Evolutionary conservation across 169 alveolate genomes (phyloP).

Genomic region (Plasmodium cynomolgi): DNA sequence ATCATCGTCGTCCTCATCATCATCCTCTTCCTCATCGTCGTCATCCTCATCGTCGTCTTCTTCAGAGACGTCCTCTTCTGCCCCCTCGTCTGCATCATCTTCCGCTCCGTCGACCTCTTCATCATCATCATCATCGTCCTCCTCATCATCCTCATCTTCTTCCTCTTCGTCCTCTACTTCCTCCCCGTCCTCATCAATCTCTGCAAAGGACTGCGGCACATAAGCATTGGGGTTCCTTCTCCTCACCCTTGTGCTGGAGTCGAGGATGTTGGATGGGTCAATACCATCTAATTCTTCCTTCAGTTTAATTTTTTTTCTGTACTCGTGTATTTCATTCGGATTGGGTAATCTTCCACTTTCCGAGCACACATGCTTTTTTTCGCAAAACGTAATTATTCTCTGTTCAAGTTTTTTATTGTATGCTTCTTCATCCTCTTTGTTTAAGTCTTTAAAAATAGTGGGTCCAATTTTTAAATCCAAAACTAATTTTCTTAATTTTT

Average conservation of each 20-base stretch:
- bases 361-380: conserved; percentile 57
- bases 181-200: conserved; percentile 48
- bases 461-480: conserved; percentile 69
- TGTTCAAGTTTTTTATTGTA: conserved; percentile 60
- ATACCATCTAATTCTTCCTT: conserved; percentile 73
- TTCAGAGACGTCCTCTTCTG: background rate
- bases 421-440: conserved; percentile 58
- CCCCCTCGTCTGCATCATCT: background rate
- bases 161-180: conserved; percentile 22
- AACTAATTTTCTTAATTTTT: conserved; percentile 58
- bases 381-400: conserved; percentile 44
- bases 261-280: conserved; percentile 67
- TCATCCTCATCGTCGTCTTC: background rate
- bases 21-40: conserved; percentile 13
- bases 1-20: background rate
- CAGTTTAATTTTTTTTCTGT: conserved; percentile 38
- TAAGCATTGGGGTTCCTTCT: conserved; percentile 51
- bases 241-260: conserved; percentile 60
- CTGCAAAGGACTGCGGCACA: conserved; percentile 4
- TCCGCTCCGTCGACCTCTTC: background rate
- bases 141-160: conserved; percentile 5
- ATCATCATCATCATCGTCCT: background rate
- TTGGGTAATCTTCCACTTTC: conserved; percentile 50
- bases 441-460: conserved; percentile 62
- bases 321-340: conserved; percentile 62